Conservation (phyloP, 192 early-diverging fungal species). For the Linnemannia zychae region DNA sequence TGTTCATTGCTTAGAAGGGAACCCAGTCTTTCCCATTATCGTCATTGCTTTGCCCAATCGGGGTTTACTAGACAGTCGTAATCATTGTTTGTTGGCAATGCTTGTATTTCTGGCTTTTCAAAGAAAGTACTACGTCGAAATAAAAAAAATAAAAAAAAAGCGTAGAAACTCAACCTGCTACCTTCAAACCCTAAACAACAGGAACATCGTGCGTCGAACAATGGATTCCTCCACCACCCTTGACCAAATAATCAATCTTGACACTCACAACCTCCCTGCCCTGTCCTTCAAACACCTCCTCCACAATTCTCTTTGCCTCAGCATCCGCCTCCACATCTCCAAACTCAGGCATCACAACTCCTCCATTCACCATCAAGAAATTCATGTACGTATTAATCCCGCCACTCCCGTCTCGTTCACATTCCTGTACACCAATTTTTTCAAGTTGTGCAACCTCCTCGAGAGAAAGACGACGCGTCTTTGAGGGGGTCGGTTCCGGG, state of each 20-base stretch:
- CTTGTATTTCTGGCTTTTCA: background rate
- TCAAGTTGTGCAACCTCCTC: conserved; percentile 2
- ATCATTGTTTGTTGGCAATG: background rate
- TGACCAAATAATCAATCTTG: conserved; percentile 20
- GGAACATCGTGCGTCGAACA: conserved; percentile 24
- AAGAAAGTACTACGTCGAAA: no score
- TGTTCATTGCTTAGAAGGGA: no score
- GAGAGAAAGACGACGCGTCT: conserved; percentile 14
- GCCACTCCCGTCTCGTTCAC: conserved; percentile 2
- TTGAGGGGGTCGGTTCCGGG: conserved; percentile 15
- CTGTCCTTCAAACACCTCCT: background rate
- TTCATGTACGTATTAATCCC: conserved; percentile 19
- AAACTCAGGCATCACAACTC: conserved; percentile 17
- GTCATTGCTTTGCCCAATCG: background rate
- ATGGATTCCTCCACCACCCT: conserved; percentile 24
- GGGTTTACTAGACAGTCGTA: background rate
- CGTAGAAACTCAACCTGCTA: no score
- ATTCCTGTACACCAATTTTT: conserved; percentile 8
- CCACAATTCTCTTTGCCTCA: conserved; percentile 8
- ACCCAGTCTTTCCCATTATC: no score
- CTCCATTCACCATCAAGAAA: conserved; percentile 27
- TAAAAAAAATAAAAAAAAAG: background rate
- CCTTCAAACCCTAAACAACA: background rate
- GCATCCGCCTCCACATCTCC: conserved; percentile 13
- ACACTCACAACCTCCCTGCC: conserved; percentile 12